A percentile compares a stretch with the other conserved stretches of the same genome.
phyloP scores from a whole-genome alignment of 345 rosid genomes.

The Heritiera littoralis region DNA sequence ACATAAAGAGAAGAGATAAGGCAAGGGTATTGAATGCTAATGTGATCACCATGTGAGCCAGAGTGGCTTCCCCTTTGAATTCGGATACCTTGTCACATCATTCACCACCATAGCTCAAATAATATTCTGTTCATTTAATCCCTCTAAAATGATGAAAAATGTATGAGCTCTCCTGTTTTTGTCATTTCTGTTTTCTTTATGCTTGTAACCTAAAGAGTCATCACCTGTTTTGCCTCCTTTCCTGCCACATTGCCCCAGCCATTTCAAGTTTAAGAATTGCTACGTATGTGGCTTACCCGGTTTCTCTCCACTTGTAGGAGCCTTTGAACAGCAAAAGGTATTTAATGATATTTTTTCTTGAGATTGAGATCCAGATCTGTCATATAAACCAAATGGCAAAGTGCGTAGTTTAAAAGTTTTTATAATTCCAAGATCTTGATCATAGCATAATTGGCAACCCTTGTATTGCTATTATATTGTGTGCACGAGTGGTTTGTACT shows the following conservation, averaged over 20 bases:
- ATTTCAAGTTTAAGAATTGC: slow-evolving; percentile 4
- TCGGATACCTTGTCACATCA: slow-evolving; percentile 28
- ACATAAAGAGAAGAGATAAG: neutral
- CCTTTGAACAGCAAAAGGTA: slow-evolving; percentile 16
- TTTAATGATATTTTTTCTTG: slow-evolving; percentile 19
- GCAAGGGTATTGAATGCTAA: neutral
- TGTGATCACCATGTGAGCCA: slow-evolving; percentile 36
- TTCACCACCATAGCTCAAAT: slow-evolving; percentile 37
- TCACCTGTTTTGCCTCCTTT: slow-evolving; percentile 40
- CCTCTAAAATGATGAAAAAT: slow-evolving; percentile 9
- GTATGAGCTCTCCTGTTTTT: slow-evolving; percentile 43
- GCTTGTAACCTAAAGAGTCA: slow-evolving; percentile 39
- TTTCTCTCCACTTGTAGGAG: slow-evolving; percentile 19
- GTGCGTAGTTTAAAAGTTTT: neutral
- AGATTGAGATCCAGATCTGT: slow-evolving; percentile 45
- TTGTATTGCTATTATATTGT: slow-evolving; percentile 19
- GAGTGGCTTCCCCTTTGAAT: slow-evolving; percentile 25
- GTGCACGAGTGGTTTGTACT: slow-evolving; percentile 56
- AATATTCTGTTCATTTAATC: slow-evolving; percentile 10
- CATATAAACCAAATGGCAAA: neutral
- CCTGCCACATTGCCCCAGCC: slow-evolving; percentile 49
- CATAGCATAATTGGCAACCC: neutral
- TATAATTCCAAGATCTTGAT: slow-evolving; percentile 21
- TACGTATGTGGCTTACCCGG: slow-evolving; percentile 14
- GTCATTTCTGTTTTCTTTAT: slow-evolving; percentile 29